phyloP scores from a whole-genome alignment of 179 eudicot species.

The Amaranthus tricolor region DNA sequence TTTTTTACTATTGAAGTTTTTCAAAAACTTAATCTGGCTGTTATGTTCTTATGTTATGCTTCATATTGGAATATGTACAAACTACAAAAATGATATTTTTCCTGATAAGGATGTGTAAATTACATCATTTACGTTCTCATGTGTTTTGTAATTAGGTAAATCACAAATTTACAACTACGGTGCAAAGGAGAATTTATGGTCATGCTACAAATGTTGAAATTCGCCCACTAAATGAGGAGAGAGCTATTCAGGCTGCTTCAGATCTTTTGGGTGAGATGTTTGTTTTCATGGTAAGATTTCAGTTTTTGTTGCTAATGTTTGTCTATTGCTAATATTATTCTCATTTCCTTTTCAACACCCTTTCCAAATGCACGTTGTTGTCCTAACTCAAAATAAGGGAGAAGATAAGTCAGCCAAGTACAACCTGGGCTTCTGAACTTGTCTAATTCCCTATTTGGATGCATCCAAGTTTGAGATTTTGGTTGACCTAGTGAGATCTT shows the following conservation, averaged over 20 bases:
- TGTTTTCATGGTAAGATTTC: conserved; percentile 64
- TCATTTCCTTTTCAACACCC: conserved; percentile 2
- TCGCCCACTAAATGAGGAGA: conserved; percentile 87
- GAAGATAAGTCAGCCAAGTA: neutral
- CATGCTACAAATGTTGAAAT: conserved; percentile 88
- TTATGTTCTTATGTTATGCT: neutral
- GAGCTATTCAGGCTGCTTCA: conserved; percentile 82
- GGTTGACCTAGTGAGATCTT: neutral
- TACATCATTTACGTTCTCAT: conserved; percentile 4
- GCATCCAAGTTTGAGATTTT: neutral
- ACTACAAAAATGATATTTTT: neutral
- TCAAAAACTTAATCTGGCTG: neutral
- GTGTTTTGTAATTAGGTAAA: conserved; percentile 44
- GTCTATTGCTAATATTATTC: neutral
- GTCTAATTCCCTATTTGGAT: neutral
- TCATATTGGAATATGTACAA: neutral
- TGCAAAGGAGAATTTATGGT: conserved; percentile 81
- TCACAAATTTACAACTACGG: conserved; percentile 70
- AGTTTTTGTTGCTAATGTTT: neutral
- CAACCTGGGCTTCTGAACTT: neutral
- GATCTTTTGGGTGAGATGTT: conserved; percentile 88
- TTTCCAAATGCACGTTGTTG: neutral
- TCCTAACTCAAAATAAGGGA: neutral
- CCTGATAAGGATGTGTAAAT: neutral
- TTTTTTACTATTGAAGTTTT: neutral